Percentiles rank a stretch among this genome's conserved stretches.
Evolutionary conservation across 202 grass and related monocot genomes (phyloP).

Genomic region (Elaeis oleifera): DNA sequence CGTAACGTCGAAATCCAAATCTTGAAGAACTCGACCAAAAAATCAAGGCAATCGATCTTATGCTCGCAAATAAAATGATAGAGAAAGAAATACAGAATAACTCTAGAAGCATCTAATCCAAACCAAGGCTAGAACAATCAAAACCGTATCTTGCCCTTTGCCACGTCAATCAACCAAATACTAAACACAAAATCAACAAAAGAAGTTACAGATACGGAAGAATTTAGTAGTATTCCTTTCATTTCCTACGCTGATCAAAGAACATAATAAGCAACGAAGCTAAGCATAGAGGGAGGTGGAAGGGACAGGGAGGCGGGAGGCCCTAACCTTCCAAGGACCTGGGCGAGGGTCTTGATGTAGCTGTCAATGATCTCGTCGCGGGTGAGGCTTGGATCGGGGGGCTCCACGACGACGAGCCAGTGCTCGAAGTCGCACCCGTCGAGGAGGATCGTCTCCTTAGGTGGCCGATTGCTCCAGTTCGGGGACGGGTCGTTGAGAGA

Average conservation of each 20-base stretch:
- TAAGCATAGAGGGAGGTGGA: neutral
- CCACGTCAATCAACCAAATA: too few species aligned
- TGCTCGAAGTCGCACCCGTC: conserved; percentile 71
- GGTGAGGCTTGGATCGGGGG: conserved; percentile 32
- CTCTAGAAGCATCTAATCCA: too few species aligned
- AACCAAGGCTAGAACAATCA: too few species aligned
- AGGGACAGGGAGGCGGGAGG: neutral
- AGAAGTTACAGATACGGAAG: too few species aligned
- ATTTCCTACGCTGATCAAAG: neutral
- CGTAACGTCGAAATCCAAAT: too few species aligned
- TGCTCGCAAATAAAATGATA: too few species aligned
- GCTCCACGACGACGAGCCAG: conserved; percentile 66
- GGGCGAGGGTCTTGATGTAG: conserved; percentile 56
- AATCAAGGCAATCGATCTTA: too few species aligned
- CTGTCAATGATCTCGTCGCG: conserved; percentile 49
- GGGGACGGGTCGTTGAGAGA: conserved; percentile 56
- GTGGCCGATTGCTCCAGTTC: conserved; percentile 47
- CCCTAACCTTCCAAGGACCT: conserved; percentile 42
- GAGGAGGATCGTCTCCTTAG: conserved; percentile 45
- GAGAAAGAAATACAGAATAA: too few species aligned
- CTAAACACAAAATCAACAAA: too few species aligned
- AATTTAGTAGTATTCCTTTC: too few species aligned
- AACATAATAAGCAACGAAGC: neutral
- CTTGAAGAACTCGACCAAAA: too few species aligned
- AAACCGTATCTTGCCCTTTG: too few species aligned